Evolutionary conservation across 2,329 filamentous ascomycete species (phyloP), one percentile per base, ranked within the genome.

Genomic region (Clathrospora elynae): DNA sequence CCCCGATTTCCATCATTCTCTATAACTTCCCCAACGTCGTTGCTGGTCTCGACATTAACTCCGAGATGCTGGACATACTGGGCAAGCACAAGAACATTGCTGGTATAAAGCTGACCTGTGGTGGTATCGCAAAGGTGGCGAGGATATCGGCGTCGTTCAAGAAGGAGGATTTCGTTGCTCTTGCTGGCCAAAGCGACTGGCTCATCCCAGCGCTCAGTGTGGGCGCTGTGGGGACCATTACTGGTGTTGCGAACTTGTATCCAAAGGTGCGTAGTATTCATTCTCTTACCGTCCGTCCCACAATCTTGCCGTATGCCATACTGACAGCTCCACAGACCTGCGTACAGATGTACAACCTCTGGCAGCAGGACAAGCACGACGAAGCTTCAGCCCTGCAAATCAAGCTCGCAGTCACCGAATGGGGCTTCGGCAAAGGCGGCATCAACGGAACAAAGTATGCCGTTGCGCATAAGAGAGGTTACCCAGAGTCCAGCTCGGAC

Each of bases 201-300:
- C 46, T 75, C 16, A 71, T 86, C 34, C 81, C 80, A 2, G 81
- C 79, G 0, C 64, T 86, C 22, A 75, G 76, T 2, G 77, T 78
- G 5, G 83, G 83, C 11, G 79, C 77, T 19, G 75, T 77, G 2
- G 83, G 84, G 7, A 81, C 77, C 51, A 81, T 86, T 35, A 80
- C 82, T 0, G 83, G 81, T 3, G 79, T 85, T 49, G 83, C 76
- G 17, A 86, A 86, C 51, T 71, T 85, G 2, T 83, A 80, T 54
- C 82, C 82, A 6, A 77, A 75, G 59, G 68, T 61, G 62, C 35
- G 50, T 29, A 1, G 3, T 34, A 10, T 29, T n/a, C n/a, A n/a
- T n/a, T n/a, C n/a, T n/a, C n/a, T n/a, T n/a, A n/a, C n/a, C n/a
- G n/a, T n/a, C n/a, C n/a, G n/a, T n/a, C n/a, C n/a, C n/a, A n/a